Evolutionary conservation across 768 basidiomycete species (phyloP).

Genomic region (Boletus eberwhitei): DNA sequence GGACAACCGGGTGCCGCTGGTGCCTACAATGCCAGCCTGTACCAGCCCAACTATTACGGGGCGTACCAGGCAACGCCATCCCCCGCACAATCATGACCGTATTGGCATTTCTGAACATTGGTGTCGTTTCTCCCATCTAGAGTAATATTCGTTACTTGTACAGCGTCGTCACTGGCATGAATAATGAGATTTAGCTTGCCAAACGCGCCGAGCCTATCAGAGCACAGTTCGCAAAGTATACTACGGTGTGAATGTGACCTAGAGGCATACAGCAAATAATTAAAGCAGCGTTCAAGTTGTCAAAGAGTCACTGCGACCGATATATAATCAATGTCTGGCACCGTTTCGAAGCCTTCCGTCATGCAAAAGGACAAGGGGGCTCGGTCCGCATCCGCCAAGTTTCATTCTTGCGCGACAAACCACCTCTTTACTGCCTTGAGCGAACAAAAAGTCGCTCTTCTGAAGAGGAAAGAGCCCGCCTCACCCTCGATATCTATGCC

Average conservation of each 20-base stretch:
- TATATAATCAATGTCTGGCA: slow-evolving; percentile 15
- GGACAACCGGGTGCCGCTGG: slow-evolving; percentile 23
- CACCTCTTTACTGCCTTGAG: slow-evolving; percentile 30
- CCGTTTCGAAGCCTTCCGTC: slow-evolving; percentile 6
- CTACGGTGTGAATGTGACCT: background rate
- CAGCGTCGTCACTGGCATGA: slow-evolving; percentile 12
- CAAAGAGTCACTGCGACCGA: background rate
- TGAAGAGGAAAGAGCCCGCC: slow-evolving; percentile 28
- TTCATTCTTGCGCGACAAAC: slow-evolving; percentile 27
- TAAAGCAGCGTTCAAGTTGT: background rate
- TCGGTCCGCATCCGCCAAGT: slow-evolving; percentile 6
- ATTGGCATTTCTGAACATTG: background rate
- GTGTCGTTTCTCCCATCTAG: slow-evolving; percentile 11
- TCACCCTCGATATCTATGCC: slow-evolving; percentile 6
- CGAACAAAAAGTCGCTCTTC: slow-evolving; percentile 9
- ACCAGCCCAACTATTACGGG: slow-evolving; percentile 33
- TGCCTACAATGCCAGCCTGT: slow-evolving; percentile 19
- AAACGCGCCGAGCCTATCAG: background rate
- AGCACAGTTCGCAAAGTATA: background rate
- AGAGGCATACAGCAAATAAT: background rate
- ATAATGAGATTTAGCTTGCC: slow-evolving; percentile 16
- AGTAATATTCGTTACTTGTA: slow-evolving; percentile 16
- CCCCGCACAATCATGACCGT: slow-evolving; percentile 27
- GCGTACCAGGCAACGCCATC: slow-evolving; percentile 32
- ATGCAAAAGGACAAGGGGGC: background rate